Conservation (phyloP, 106 monocot species). For the Phalaenopsis aphrodite region DNA sequence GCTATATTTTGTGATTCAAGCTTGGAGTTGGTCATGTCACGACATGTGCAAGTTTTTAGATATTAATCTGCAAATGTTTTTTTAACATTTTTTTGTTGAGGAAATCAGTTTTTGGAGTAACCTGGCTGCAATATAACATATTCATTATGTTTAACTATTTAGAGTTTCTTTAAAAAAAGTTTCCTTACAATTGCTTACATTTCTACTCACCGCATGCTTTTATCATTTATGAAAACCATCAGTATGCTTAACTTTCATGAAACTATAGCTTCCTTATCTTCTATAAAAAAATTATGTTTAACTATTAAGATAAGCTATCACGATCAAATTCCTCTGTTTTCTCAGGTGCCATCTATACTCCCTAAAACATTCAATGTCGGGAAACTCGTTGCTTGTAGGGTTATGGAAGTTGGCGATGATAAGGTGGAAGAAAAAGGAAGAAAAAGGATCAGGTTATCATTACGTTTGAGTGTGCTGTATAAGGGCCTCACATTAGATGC, state of each 20-base stretch:
- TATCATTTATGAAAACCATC: not conserved
- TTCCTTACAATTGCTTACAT: not conserved
- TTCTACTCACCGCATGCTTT: not conserved
- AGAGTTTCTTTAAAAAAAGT: not conserved
- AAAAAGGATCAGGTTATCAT: constrained; percentile 69
- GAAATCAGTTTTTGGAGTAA: not conserved
- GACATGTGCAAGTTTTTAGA: not conserved
- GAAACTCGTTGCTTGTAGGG: constrained; percentile 73
- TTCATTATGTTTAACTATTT: not conserved
- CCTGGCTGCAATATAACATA: not conserved
- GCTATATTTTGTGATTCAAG: not conserved
- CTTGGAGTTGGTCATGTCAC: not conserved
- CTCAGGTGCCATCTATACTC: constrained; percentile 28
- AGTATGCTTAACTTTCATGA: not conserved
- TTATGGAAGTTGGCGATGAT: constrained; percentile 63
- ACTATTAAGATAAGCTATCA: not conserved
- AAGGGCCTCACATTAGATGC: constrained; percentile 70
- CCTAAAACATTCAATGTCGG: constrained; percentile 51
- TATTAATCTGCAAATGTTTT: not conserved
- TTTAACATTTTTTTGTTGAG: not conserved
- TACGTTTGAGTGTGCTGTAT: constrained; percentile 67
- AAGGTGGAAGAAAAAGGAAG: constrained; percentile 67
- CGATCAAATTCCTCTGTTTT: not conserved
- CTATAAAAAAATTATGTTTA: not conserved
- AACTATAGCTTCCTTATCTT: not conserved